These are phyloP conservation scores for Tieghemiomyces parasiticus DNA, from an alignment of 192 early-diverging fungal genomes.

Conservation along the genomic window DNA sequence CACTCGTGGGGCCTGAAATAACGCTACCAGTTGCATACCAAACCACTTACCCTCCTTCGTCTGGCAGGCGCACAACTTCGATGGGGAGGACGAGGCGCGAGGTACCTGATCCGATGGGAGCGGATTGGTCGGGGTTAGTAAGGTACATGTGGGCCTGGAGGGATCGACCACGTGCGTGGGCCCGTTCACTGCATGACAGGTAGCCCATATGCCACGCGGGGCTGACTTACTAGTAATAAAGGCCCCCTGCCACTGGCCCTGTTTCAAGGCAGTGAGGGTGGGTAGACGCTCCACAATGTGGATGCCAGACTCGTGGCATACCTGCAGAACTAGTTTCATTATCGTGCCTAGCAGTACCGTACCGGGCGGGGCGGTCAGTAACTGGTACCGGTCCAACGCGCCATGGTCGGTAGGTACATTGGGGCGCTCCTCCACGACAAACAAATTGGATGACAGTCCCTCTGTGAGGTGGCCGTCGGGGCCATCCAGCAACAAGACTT, in stretches of 20 bases:
- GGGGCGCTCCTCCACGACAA: constrained; percentile 25
- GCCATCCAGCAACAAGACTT: constrained; percentile 42
- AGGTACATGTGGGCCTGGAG: too few relatives aligned
- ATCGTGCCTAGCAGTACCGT: constrained; percentile 49
- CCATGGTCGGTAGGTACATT: constrained; percentile 17
- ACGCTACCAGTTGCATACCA: too few relatives aligned
- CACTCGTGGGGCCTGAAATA: too few relatives aligned
- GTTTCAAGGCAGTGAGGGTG: constrained; percentile 20
- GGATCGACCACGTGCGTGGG: too few relatives aligned
- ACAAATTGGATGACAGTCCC: constrained; percentile 57
- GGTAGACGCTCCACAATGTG: constrained; percentile 37
- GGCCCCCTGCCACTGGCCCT: constrained; percentile 40
- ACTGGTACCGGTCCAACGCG: constrained; percentile 9
- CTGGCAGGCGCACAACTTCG: neutral
- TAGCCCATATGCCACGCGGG: neutral
- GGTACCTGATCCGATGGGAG: neutral
- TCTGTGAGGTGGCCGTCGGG: constrained; percentile 40
- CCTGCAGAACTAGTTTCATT: constrained; percentile 33
- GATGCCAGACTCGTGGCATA: constrained; percentile 39
- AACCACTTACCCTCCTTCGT: neutral
- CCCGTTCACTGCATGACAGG: neutral
- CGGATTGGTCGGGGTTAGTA: neutral
- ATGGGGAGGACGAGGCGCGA: neutral
- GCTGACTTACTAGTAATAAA: constrained; percentile 44
- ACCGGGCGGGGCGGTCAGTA: constrained; percentile 29